Percentiles rank a stretch among this genome's conserved stretches.
These are phyloP conservation scores for Vigna nakashimae DNA, from an alignment of 306 rosid genomes.

Conservation along the genomic window DNA sequence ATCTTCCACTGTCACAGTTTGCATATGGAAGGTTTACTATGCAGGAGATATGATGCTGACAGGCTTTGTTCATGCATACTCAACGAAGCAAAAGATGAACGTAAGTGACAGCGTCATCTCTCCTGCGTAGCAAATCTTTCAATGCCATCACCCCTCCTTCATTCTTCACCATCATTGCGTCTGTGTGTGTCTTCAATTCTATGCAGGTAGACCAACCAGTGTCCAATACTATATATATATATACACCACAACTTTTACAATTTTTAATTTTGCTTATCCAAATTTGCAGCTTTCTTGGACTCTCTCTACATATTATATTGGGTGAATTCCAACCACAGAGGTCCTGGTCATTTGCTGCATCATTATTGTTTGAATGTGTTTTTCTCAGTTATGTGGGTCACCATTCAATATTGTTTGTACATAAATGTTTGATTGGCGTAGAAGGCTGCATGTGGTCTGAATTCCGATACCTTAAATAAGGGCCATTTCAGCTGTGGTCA, in stretches of 20 bases:
- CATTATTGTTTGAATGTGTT: neutral
- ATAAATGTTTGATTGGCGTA: neutral
- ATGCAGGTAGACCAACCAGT: slow-evolving; percentile 25
- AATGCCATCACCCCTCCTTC: slow-evolving; percentile 33
- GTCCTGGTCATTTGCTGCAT: neutral
- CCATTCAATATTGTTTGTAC: neutral
- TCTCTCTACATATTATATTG: neutral
- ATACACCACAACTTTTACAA: slow-evolving; percentile 5
- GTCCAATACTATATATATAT: slow-evolving; percentile 6
- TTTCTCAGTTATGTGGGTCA: slow-evolving; percentile 34
- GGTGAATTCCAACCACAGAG: slow-evolving; percentile 33
- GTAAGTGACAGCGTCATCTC: slow-evolving; percentile 65
- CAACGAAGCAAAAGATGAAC: neutral
- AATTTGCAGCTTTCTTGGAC: neutral
- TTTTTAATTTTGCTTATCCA: slow-evolving; percentile 11
- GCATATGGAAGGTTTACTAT: slow-evolving; percentile 57
- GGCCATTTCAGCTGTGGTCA: slow-evolving; percentile 38
- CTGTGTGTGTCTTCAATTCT: slow-evolving; percentile 23
- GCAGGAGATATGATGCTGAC: slow-evolving; percentile 52
- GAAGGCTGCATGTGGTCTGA: slow-evolving; percentile 9
- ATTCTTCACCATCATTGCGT: neutral
- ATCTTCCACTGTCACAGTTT: neutral
- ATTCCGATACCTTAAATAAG: neutral
- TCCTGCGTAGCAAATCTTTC: slow-evolving; percentile 76
- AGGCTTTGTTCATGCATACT: neutral